A percentile compares a stretch with the other conserved stretches of the same genome.
Evolutionary conservation across 1,139 yeast genomes (phyloP).

Genomic region (Scheffersomyces lignicola): DNA sequence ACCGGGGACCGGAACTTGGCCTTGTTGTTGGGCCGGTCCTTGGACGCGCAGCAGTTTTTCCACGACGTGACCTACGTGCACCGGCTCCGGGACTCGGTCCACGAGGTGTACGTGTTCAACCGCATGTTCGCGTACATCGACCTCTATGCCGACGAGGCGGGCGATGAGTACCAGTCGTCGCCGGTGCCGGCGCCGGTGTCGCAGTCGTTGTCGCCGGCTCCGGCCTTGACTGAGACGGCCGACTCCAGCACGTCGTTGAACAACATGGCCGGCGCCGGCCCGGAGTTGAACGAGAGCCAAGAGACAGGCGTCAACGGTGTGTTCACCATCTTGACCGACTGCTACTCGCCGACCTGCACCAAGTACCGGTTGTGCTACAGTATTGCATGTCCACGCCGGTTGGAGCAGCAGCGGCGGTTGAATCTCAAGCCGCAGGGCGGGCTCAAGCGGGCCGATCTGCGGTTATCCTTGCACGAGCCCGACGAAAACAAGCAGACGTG

Average conservation of each 20-base stretch:
- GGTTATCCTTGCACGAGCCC: constrained; percentile 72
- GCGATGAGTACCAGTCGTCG: constrained; percentile 9
- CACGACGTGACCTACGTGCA: constrained; percentile 97
- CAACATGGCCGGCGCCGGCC: constrained; percentile 3
- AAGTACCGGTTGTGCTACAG: constrained; percentile 86
- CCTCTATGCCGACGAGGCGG: constrained; percentile 32
- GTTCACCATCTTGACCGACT: constrained; percentile 86
- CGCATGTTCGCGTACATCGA: constrained; percentile 51
- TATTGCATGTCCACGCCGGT: constrained; percentile 94
- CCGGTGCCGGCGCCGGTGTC: constrained; percentile 7
- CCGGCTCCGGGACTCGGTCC: constrained; percentile 80
- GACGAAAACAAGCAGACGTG: constrained; percentile 88
- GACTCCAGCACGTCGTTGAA: constrained; percentile 2
- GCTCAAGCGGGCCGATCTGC: constrained; percentile 76
- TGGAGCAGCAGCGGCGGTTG: constrained; percentile 92
- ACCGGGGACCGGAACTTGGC: constrained; percentile 93
- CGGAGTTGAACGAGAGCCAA: constrained; percentile 15
- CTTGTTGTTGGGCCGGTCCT: constrained; percentile 79
- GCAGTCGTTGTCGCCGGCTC: constrained; percentile 1
- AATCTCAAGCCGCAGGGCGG: constrained; percentile 91
- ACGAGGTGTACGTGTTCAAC: constrained; percentile 86
- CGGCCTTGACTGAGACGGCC: not conserved
- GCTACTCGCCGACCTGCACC: constrained; percentile 96
- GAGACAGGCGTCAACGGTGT: constrained; percentile 75
- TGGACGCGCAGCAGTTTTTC: constrained; percentile 92